phyloP scores from a whole-genome alignment of 169 alveolate species.

The Miamiensis avidus region DNA sequence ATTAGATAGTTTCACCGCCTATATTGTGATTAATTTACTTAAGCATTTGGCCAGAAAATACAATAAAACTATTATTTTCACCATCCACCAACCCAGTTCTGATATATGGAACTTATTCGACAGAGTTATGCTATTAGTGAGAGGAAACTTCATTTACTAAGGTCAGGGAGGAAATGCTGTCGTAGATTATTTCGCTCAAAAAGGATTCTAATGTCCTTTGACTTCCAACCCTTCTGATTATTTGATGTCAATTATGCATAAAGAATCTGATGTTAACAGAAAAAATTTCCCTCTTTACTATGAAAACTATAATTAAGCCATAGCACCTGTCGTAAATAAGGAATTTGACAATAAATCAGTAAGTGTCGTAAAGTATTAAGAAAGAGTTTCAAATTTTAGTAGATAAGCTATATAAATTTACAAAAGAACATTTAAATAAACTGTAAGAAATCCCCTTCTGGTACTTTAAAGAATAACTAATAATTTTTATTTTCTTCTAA shows the following conservation, averaged over 20 bases:
- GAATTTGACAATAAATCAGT: conserved; percentile 43
- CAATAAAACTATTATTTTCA: conserved; percentile 64
- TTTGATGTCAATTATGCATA: conserved; percentile 7
- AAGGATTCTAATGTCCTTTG: conserved; percentile 15
- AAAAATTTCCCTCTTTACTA: background rate
- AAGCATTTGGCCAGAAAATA: conserved; percentile 56
- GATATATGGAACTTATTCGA: conserved; percentile 70
- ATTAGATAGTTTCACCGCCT: conserved; percentile 86
- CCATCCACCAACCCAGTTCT: conserved; percentile 81
- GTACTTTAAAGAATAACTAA: background rate
- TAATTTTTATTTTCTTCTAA: conserved; percentile 12
- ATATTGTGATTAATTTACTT: conserved; percentile 68
- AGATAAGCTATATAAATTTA: no score
- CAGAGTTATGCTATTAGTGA: conserved; percentile 54
- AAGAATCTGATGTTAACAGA: background rate
- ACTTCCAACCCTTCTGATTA: conserved; percentile 19
- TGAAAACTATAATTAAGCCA: background rate
- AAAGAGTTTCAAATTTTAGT: background rate
- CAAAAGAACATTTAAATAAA: background rate
- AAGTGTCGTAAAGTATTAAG: conserved; percentile 12
- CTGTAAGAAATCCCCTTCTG: background rate
- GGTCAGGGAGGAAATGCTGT: conserved; percentile 50
- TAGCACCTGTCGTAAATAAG: conserved; percentile 5
- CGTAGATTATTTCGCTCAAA: background rate
- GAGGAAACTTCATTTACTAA: conserved; percentile 71